Evolutionary conservation across 805 yeast genomes (phyloP), one percentile per base, ranked within the genome.

Genomic region (Candida oleophila): DNA sequence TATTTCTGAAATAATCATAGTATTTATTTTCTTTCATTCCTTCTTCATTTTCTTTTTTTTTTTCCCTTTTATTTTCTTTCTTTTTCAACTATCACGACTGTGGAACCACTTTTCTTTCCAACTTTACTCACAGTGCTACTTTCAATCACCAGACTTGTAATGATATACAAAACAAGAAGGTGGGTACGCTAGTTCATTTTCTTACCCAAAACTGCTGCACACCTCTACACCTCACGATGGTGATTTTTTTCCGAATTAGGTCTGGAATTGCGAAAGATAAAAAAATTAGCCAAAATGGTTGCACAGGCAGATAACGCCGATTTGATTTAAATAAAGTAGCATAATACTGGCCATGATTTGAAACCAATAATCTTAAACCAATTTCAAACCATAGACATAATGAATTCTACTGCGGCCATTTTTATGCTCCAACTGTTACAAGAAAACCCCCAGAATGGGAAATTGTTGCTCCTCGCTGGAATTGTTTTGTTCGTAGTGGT

Each of bases 211-310:
- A 25, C 30, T 25, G 30, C 11, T 25, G 30, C 30, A 25, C 30
- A 7, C 30, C 30, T 25, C 11, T 7, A 25, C 30, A 25, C 30
- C 30, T 11, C 30, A 51, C 41, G 9, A 25, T 25, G 45, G 46
- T 22, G 25, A 37, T 16, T 43, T 28, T 43, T 43, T n/a, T 25
- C 46, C 34, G 5, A n/a, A 37, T 43, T 43, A 38, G 46, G 46
- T 3, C 18, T 20, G 20, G 38, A 18, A 21, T 9, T 43, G 41
- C 42, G 36, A 43, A 21, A 19, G 32, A 14, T 22, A 35, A 28
- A 14, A 33, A 33, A 14, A 5, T 33, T 15, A n/a, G n/a, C 30
- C 5, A 25, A 25, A 25, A 33, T 12, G 22, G 38, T 35, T 35
- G 38, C 38, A 35, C 30, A 25, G 5, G 18, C 38, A 15, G 38